Evolutionary conservation across 2,329 filamentous ascomycete genomes (phyloP).

Genomic region (Domatiomyces globalis): DNA sequence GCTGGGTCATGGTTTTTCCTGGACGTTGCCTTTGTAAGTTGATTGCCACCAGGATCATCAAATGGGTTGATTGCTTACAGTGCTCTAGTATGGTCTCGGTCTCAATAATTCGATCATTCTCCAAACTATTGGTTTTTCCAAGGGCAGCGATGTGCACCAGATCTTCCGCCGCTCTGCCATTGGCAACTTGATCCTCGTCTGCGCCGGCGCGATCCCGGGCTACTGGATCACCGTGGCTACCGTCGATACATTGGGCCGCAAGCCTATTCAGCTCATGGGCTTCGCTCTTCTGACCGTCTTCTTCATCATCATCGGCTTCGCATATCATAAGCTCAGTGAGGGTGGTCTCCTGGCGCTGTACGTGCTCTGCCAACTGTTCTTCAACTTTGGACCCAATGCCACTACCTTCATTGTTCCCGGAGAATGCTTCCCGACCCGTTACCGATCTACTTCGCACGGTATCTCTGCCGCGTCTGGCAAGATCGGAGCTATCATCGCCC

Average conservation of each 20-base stretch:
- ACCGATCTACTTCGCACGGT: slow-evolving; percentile 49
- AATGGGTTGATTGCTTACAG: slow-evolving; percentile 22
- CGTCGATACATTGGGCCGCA: slow-evolving; percentile 61
- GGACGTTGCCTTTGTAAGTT: slow-evolving; percentile 37
- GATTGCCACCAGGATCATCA: slow-evolving; percentile 2
- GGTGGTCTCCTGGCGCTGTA: slow-evolving; percentile 46
- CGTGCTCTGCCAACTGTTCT: slow-evolving; percentile 51
- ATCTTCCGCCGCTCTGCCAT: slow-evolving; percentile 59
- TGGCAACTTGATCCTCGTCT: slow-evolving; percentile 65
- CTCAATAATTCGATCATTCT: slow-evolving; percentile 66
- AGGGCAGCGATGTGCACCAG: slow-evolving; percentile 50
- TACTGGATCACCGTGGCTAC: slow-evolving; percentile 69
- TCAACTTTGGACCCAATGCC: slow-evolving; percentile 52
- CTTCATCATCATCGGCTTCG: slow-evolving; percentile 50
- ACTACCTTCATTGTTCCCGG: slow-evolving; percentile 53
- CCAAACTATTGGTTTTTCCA: slow-evolving; percentile 54
- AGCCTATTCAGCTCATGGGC: slow-evolving; percentile 56
- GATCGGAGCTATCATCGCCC: slow-evolving; percentile 53
- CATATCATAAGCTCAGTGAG: slow-evolving; percentile 36
- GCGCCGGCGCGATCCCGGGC: slow-evolving; percentile 64
- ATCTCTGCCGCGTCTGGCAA: slow-evolving; percentile 54
- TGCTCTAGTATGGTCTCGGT: slow-evolving; percentile 45
- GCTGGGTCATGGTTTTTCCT: slow-evolving; percentile 75
- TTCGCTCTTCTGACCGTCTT: slow-evolving; percentile 47
- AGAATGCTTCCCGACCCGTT: slow-evolving; percentile 51